phyloP scores from a whole-genome alignment of 331 rosid species.

The Arachis monticola region DNA sequence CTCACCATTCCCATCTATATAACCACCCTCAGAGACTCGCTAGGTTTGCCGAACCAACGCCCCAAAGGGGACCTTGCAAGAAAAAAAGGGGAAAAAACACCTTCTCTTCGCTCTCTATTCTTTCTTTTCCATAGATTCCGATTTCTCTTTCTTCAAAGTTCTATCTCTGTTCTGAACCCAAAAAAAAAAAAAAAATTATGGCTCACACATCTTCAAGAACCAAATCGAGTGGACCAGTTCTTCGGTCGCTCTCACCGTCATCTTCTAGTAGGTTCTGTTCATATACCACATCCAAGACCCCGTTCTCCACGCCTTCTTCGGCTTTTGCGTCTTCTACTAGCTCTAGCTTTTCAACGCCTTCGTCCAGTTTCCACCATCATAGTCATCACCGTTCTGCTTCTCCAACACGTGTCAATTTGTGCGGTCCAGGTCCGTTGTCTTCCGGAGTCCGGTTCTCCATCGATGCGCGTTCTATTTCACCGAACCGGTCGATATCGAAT shows the following conservation, averaged over 20 bases:
- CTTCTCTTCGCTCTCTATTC: neutral
- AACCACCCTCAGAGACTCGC: slow-evolving; percentile 69
- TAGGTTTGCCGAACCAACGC: slow-evolving; percentile 92
- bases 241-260: slow-evolving; percentile 67
- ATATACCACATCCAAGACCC: slow-evolving; percentile 49
- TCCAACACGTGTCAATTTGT: slow-evolving; percentile 84
- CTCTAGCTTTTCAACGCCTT: slow-evolving; percentile 58
- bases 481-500: slow-evolving; percentile 72
- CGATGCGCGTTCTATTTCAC: slow-evolving; percentile 76
- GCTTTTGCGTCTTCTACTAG: slow-evolving; percentile 82
- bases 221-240: slow-evolving; percentile 76
- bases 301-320: slow-evolving; percentile 55
- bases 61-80: slow-evolving; percentile 63
- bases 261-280: slow-evolving; percentile 71
- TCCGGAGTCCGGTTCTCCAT: slow-evolving; percentile 76
- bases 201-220: slow-evolving; percentile 59
- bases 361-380: slow-evolving; percentile 51
- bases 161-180: neutral
- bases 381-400: slow-evolving; percentile 67
- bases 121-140: no score
- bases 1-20: slow-evolving; percentile 46
- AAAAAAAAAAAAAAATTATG: slow-evolving; percentile 35
- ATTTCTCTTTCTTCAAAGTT: neutral
- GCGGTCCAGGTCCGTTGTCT: slow-evolving; percentile 43
- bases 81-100: neutral